Evolutionary conservation across 2,329 filamentous ascomycete genomes (phyloP).

Genomic region (Stemphylium beticola): DNA sequence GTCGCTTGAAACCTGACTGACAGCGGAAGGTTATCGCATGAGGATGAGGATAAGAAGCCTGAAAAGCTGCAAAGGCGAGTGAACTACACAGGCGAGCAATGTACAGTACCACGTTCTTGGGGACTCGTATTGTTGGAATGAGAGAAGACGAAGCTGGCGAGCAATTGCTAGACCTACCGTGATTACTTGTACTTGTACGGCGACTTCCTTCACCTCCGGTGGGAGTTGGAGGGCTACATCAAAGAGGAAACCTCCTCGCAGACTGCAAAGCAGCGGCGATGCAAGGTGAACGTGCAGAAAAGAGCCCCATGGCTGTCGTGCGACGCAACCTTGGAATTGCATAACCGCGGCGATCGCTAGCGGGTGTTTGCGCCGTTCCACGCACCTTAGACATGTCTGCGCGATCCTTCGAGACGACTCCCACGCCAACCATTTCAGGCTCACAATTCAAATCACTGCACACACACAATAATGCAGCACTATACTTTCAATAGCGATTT

Average conservation of each 20-base stretch:
- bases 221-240: neutral
- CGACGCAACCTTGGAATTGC: neutral
- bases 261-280: constrained; percentile 7
- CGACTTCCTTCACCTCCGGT: neutral
- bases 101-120: neutral
- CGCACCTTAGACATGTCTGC: neutral
- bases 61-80: neutral
- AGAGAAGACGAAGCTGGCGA: neutral
- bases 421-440: neutral
- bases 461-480: constrained; percentile 6
- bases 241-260: neutral
- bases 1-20: constrained; percentile 1
- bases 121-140: neutral
- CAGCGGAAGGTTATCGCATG: constrained; percentile 19
- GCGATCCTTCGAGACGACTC: neutral
- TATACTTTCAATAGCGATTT: neutral
- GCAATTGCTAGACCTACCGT: neutral
- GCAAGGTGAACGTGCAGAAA: neutral
- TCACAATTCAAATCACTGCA: neutral
- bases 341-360: neutral
- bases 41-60: constrained; percentile 18
- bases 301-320: neutral
- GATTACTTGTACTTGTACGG: constrained; percentile 2
- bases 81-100: neutral
- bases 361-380: neutral